These are phyloP conservation scores for Suillus paluster DNA, from an alignment of 768 basidiomycete genomes.

Conservation along the genomic window DNA sequence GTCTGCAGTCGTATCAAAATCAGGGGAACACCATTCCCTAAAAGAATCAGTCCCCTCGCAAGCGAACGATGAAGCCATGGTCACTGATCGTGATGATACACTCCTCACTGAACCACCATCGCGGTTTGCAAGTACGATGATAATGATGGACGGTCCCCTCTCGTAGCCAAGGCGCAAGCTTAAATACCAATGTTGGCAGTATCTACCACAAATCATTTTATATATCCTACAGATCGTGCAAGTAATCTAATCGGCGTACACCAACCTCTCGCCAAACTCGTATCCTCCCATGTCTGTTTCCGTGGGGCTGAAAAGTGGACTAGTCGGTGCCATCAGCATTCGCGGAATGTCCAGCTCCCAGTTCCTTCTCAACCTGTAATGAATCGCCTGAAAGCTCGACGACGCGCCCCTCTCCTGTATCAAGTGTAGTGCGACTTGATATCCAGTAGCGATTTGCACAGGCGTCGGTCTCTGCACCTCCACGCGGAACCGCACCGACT, in stretches of 20 bases:
- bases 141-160: slow-evolving; percentile 40
- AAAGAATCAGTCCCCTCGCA: slow-evolving; percentile 9
- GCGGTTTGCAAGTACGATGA: slow-evolving; percentile 43
- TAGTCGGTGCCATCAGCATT: slow-evolving; percentile 17
- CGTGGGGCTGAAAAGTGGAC: slow-evolving; percentile 33
- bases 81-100: slow-evolving; percentile 29
- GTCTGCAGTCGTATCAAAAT: slow-evolving; percentile 54
- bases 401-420: slow-evolving; percentile 88
- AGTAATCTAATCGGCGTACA: slow-evolving; percentile 32
- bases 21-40: slow-evolving; percentile 58
- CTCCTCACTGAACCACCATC: slow-evolving; percentile 34
- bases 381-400: slow-evolving; percentile 79
- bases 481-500: slow-evolving; percentile 81
- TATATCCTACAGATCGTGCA: slow-evolving; percentile 21
- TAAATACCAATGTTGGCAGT: slow-evolving; percentile 3
- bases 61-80: slow-evolving; percentile 30
- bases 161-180: slow-evolving; percentile 15
- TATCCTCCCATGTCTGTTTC: slow-evolving; percentile 33
- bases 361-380: slow-evolving; percentile 61
- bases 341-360: slow-evolving; percentile 67
- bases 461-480: slow-evolving; percentile 58
- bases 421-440: slow-evolving; percentile 63
- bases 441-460: slow-evolving; percentile 49
- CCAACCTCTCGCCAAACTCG: slow-evolving; percentile 34
- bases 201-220: slow-evolving; percentile 10